Evolutionary conservation across 179 eudicot species (phyloP), one percentile per base, ranked within the genome.

Genomic region (Beta macrorhiza): DNA sequence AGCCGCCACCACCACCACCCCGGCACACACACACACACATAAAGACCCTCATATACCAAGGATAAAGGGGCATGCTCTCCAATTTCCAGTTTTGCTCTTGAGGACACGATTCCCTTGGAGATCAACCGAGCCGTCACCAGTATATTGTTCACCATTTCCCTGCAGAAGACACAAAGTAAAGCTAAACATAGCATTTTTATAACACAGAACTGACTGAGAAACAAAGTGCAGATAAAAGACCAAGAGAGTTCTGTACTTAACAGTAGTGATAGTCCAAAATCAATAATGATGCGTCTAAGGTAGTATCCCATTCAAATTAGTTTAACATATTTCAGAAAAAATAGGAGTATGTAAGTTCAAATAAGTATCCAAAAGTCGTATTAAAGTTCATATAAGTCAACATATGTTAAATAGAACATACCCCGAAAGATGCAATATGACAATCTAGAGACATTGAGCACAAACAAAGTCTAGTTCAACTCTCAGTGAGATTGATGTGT

Each of bases 51-150:
- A 63, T 25, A 11, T 82, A 85, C 87, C 85, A 64, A 85, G 85
- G 49, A 85, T 82, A 73, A 78, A 85, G 22, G 79, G 77, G 75
- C 87, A 82, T 13, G 87, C 85, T 82, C 76, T 82, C 87, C 85
- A 85, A 44, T 14, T 82, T 57, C 87, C 83, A 20, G 85, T 82
- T 52, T 79, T 82, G 72, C 76, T 82, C 70, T 82, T 85, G 19
- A 70, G 44, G 12, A 82, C 81, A 63, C 85, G 85, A n/a, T 72
- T 79, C 75, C 87, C 87, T 19, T 63, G 42, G 29, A 82, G 4
- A 79, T 85, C 87, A 42, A 77, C 71, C 5, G 87, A 79, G 11
- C 87, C 85, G 75, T 85, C 87, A 59, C 80, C 78, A 19, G 87
- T 69, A 64, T 59, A 79, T 63, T 17, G 75, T 51, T 79, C 75